Percentiles rank a stretch among this genome's conserved stretches.
Conservation (phyloP, 106 monocot genomes). For the Triglochin maritima region DNA sequence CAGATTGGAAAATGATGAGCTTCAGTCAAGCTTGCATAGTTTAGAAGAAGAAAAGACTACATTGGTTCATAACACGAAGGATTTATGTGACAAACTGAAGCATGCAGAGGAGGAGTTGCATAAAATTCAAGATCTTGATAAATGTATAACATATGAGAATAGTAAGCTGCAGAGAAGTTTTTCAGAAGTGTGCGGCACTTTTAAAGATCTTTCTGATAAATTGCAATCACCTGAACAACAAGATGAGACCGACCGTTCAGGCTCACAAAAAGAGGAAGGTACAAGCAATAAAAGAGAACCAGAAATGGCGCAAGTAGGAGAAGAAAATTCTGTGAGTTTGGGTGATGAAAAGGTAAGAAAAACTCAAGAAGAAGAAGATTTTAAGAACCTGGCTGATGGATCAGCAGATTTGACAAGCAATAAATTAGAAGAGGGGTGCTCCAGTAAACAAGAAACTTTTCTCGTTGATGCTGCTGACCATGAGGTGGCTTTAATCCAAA, state of each 20-base stretch:
- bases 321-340: no score
- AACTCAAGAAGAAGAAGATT: no score
- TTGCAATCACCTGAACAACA: constrained; percentile 1
- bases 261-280: neutral
- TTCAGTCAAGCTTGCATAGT: constrained; percentile 10
- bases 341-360: no score
- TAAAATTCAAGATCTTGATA: constrained; percentile 28
- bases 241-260: neutral
- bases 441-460: no score
- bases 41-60: constrained; percentile 33
- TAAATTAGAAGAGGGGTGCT: no score
- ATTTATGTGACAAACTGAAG: constrained; percentile 21
- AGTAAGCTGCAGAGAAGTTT: constrained; percentile 13
- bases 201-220: constrained; percentile 5
- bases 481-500: no score
- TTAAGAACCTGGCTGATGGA: no score
- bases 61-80: neutral
- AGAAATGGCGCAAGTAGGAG: no score
- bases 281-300: no score
- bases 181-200: constrained; percentile 12
- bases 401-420: no score
- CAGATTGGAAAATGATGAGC: constrained; percentile 14
- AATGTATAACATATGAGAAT: constrained; percentile 13
- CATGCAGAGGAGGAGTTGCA: constrained; percentile 30
- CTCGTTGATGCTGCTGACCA: no score